Base-by-base conservation (phyloP, 140 eudicot species). In the Oenanthe javanica region DNA sequence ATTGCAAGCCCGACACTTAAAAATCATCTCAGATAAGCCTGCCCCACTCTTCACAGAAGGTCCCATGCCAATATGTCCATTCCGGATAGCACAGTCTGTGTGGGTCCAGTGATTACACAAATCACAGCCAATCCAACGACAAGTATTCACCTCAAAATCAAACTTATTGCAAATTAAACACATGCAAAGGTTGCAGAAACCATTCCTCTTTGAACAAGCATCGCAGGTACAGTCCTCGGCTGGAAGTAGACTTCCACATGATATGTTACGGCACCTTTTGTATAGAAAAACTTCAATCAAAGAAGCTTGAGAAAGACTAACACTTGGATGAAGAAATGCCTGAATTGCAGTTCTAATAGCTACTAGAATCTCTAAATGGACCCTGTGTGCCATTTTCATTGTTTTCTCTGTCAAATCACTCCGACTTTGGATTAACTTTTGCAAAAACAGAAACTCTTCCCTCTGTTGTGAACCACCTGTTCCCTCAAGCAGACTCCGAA, bases 61-160 rank as follows among this genome's bases (percentile, higher is more conserved):
- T 13, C 97, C 98, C 92, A 87, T 90, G n/a, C 97, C 90, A 66
- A 94, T 89, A 69, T 90, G 94, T 31, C 90, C 92, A 54, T 94
- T 85, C 47, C 91, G 96, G 59, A 94, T 90, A 38, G 98, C 98
- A 82, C 98, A 94, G 83, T 94, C 98, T 0, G 97, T 94, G 78
- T 94, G 98, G 9, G 97, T 94, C 98, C 98, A 94, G 59, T 94
- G 98, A 48, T 96, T 92, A 82, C 98, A 94, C 31, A 79, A 67
- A 79, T 94, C 98, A 78, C 98, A 94, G 42, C 98, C 98, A 25
- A 94, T 89, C 98, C 98, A 94, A 16, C 96, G 85, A 77, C 98
- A 94, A 0, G 98, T 94, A 77, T 94, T 94, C 79, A 94, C 98
- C 83, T 94, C 97, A 84, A 94, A 92, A 79, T 94, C 98, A 76